Percentiles rank a stretch among this genome's conserved stretches.
Conservation (phyloP, 768 basidiomycete genomes). For the Chalciporus pseudorubinellus region DNA sequence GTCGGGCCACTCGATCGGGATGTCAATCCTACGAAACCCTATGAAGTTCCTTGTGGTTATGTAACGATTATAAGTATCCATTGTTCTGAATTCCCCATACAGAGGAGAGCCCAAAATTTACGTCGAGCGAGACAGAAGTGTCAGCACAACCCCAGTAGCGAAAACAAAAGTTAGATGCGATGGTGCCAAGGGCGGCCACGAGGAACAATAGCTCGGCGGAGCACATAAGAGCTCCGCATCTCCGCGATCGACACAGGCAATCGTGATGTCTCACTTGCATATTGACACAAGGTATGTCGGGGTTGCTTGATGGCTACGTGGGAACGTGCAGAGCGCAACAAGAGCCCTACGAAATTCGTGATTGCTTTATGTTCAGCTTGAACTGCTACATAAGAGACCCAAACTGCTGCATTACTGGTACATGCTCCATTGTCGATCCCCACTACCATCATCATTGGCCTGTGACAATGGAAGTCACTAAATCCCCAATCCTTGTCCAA, state of each 20-base stretch:
- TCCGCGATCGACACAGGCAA: slow-evolving; percentile 15
- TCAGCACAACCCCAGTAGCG: slow-evolving; percentile 2
- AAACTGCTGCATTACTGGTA: not conserved
- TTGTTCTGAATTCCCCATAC: slow-evolving; percentile 19
- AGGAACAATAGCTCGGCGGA: slow-evolving; percentile 24
- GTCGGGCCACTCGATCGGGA: slow-evolving; percentile 9
- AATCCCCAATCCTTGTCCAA: slow-evolving; percentile 71
- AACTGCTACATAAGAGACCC: slow-evolving; percentile 1
- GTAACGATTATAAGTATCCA: slow-evolving; percentile 10
- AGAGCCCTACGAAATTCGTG: slow-evolving; percentile 3
- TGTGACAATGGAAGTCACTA: slow-evolving; percentile 14
- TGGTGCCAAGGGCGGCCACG: slow-evolving; percentile 1
- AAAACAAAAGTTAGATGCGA: slow-evolving; percentile 23
- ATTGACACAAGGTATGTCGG: slow-evolving; percentile 16
- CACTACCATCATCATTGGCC: not conserved
- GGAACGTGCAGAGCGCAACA: slow-evolving; percentile 18
- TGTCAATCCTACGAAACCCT: not conserved
- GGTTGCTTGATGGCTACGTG: not conserved
- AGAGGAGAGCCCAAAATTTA: slow-evolving; percentile 2
- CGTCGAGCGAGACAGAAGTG: slow-evolving; percentile 9
- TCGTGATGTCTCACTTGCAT: slow-evolving; percentile 38
- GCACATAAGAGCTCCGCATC: slow-evolving; percentile 6
- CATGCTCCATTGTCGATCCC: not conserved
- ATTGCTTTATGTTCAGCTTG: not conserved
- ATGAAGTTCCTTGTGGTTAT: slow-evolving; percentile 9